Percentiles rank a stretch among this genome's conserved stretches.
Evolutionary conservation across 1,284 basidiomycete genomes (phyloP).

Genomic region (Exobasidium cylindrosporum): DNA sequence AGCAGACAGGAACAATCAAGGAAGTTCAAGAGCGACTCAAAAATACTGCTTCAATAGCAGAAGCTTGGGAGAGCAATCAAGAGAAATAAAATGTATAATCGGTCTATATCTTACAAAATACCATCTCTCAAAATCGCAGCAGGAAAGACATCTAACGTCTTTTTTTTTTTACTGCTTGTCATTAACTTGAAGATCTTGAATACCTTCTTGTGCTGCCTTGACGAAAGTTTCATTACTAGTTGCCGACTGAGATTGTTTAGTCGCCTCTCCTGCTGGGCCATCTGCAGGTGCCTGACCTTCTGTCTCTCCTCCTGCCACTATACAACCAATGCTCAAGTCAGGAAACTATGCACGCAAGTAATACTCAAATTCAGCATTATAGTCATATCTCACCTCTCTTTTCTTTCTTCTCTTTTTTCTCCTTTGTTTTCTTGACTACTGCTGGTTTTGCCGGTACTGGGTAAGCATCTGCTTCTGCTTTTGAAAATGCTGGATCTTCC

Average conservation of each 20-base stretch:
- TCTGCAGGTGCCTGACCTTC: slow-evolving; percentile 11
- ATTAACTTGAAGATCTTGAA: background rate
- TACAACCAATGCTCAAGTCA: slow-evolving; percentile 15
- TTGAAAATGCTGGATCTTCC: slow-evolving; percentile 75
- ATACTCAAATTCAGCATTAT: too few species aligned
- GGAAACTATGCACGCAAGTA: too few species aligned
- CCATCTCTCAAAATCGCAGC: too few species aligned
- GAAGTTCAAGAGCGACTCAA: background rate
- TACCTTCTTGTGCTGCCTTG: slow-evolving; percentile 20
- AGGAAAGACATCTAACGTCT: too few species aligned
- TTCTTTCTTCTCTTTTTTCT: slow-evolving; percentile 29
- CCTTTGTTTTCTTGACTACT: slow-evolving; percentile 42
- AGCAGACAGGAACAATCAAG: background rate
- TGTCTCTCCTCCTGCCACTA: background rate
- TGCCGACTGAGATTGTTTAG: slow-evolving; percentile 11
- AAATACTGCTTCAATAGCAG: background rate
- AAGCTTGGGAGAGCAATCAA: background rate
- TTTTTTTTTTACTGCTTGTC: background rate
- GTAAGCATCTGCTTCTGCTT: slow-evolving; percentile 76
- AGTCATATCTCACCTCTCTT: background rate
- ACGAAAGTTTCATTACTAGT: slow-evolving; percentile 26
- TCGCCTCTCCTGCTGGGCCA: slow-evolving; percentile 1
- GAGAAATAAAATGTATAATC: background rate
- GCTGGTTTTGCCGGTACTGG: slow-evolving; percentile 58
- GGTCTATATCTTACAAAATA: too few species aligned